phyloP scores from a whole-genome alignment of 257 asterid species.

The Solanum pennellii region DNA sequence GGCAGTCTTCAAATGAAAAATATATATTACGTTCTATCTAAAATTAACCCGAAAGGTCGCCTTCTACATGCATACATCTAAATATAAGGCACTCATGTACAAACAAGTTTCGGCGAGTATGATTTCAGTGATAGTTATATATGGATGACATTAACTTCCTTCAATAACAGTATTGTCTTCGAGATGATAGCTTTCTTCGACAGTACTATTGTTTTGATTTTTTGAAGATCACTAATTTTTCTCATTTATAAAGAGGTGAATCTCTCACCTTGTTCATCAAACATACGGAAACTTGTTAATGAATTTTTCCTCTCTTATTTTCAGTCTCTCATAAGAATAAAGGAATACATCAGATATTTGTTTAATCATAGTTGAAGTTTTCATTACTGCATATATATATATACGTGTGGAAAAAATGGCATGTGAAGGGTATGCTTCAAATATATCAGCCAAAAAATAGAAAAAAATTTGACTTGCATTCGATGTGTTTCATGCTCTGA shows the following conservation, averaged over 20 bases:
- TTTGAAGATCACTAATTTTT: background rate
- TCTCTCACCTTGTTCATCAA: background rate
- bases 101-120: background rate
- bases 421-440: background rate
- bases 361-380: background rate
- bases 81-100: too few relatives aligned
- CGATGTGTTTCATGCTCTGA: constrained; percentile 1
- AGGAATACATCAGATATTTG: background rate
- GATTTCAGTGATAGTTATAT: too few relatives aligned
- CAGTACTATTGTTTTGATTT: background rate
- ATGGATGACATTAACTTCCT: too few relatives aligned
- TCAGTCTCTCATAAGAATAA: background rate
- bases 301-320: background rate
- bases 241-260: background rate
- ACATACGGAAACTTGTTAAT: background rate
- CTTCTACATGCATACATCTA: too few relatives aligned
- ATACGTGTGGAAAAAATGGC: too few relatives aligned
- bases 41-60: too few relatives aligned
- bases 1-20: too few relatives aligned
- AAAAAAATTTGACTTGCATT: background rate
- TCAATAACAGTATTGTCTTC: background rate
- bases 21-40: too few relatives aligned
- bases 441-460: background rate
- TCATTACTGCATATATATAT: background rate
- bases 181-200: background rate